A percentile compares a stretch with the other conserved stretches of the same genome.
These are phyloP conservation scores for Sporothrix dimorphospora DNA, from an alignment of 2,329 filamentous ascomycete genomes.

Conservation along the genomic window DNA sequence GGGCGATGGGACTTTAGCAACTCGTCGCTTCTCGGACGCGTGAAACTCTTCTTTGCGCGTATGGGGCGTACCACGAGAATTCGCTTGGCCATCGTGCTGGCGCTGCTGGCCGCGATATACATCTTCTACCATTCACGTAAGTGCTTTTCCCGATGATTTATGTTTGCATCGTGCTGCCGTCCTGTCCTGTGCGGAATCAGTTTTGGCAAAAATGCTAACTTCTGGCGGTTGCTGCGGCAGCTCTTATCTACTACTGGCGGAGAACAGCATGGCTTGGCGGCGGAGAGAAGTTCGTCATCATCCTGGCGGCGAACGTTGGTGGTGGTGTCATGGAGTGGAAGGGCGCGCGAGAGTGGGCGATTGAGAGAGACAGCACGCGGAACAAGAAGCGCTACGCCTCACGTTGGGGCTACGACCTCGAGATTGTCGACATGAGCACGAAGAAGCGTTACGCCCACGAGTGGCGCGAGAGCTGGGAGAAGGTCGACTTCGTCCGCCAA, in stretches of 20 bases:
- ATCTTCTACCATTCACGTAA: conserved; percentile 75
- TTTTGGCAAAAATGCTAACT: background rate
- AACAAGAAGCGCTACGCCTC: conserved; percentile 91
- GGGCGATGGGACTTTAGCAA: conserved; percentile 57
- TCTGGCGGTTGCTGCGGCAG: conserved; percentile 42
- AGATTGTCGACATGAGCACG: conserved; percentile 97
- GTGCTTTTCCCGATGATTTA: conserved; percentile 43
- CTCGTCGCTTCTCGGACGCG: conserved; percentile 51
- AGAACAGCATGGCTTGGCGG: conserved; percentile 74
- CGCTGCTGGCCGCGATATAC: conserved; percentile 63
- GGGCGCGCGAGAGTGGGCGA: conserved; percentile 94
- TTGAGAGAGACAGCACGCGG: conserved; percentile 91
- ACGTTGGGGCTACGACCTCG: conserved; percentile 91
- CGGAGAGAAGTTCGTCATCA: conserved; percentile 89
- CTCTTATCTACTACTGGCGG: conserved; percentile 66
- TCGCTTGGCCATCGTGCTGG: conserved; percentile 60
- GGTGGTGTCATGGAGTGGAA: conserved; percentile 99
- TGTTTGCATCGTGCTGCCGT: conserved; percentile 2
- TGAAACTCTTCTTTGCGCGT: conserved; percentile 51
- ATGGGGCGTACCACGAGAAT: conserved; percentile 69
- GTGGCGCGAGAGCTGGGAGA: conserved; percentile 99
- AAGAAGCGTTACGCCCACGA: conserved; percentile 99
- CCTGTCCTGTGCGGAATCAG: conserved; percentile 4
- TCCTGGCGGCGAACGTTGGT: conserved; percentile 89
- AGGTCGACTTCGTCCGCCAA: conserved; percentile 89